Evolutionary conservation across 257 asterid species (phyloP), one percentile per base, ranked within the genome.

Genomic region (Cruciata laevipes): DNA sequence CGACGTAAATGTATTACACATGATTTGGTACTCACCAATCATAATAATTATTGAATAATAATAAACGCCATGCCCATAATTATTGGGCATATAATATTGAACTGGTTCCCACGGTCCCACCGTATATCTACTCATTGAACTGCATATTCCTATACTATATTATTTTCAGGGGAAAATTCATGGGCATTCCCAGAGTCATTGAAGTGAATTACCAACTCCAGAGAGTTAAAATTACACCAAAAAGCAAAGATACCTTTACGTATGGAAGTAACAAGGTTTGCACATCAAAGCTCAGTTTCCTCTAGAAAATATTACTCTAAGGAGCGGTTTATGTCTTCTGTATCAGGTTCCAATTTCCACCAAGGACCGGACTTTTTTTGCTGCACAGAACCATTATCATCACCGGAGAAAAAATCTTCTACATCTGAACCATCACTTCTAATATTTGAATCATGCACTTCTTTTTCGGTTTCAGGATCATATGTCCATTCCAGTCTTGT

Each of bases 401-500:
- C 85, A 21, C 75, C 69, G 6, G 79, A 77, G 75, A 80, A 72
- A 32, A 65, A 30, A 71, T 55, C 76, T 6, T 76, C 89, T 35
- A 70, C 30, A 77, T 85, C 91, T 7, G 81, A 82, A 52, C 61
- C 80, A 38, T 81, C 83, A n/a, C 81, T 79, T 71, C 69, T 85
- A 44, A 73, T 68, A 69, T 82, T 91, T 16, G 80, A 62, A 65
- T 32, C 24, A 73, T 65, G 71, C 16, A 23, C 4, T 37, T 74
- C 73, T 63, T 69, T 82, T 65, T 85, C 92, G 16, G 53, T 78
- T 69, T 78, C 86, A 0, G 95, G 95, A 74, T 86, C 86, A 76
- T 84, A 88, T 0, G 70, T 78, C 99, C 99, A 90, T 70, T 90
- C 99, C 78, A 93, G 73, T 72, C 78, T 79, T 68, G 74, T 82